phyloP scores from a whole-genome alignment of 371 early-diverging fungal species.

The Syncephalastrum sp. region DNA sequence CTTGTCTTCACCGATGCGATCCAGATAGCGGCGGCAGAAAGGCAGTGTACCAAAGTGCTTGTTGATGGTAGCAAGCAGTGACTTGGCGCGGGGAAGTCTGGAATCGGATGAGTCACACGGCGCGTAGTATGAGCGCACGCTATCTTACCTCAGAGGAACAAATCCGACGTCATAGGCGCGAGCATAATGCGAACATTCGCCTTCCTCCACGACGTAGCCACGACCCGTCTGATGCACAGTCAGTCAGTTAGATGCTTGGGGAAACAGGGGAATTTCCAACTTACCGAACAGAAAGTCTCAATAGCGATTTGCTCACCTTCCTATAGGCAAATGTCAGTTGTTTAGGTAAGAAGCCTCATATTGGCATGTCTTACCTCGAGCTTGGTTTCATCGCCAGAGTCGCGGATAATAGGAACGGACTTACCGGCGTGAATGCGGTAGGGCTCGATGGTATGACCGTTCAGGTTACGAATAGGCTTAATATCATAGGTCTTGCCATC shows the following conservation, averaged over 20 bases:
- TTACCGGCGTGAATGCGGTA: slow-evolving; percentile 98
- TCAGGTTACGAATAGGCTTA: slow-evolving; percentile 96
- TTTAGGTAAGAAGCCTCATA: not conserved
- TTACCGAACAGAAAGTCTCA: slow-evolving; percentile 96
- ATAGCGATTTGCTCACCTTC: slow-evolving; percentile 98
- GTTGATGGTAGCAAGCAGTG: slow-evolving; percentile 85
- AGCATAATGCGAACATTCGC: slow-evolving; percentile 96
- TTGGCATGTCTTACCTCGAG: slow-evolving; percentile 77
- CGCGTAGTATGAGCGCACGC: not conserved
- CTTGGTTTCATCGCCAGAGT: slow-evolving; percentile 88
- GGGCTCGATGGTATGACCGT: slow-evolving; percentile 97
- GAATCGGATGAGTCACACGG: not conserved
- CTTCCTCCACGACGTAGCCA: slow-evolving; percentile 91
- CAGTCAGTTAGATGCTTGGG: not conserved
- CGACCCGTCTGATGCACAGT: slow-evolving; percentile 77
- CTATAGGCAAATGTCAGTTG: slow-evolving; percentile 15
- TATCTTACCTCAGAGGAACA: slow-evolving; percentile 64
- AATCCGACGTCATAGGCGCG: slow-evolving; percentile 62
- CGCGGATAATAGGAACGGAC: slow-evolving; percentile 94
- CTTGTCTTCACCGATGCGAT: slow-evolving; percentile 87
- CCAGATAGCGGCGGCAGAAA: slow-evolving; percentile 97
- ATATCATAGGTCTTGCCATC: slow-evolving; percentile 94
- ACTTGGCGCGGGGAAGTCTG: slow-evolving; percentile 81
- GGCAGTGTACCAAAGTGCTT: slow-evolving; percentile 96
- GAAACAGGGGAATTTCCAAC: slow-evolving; percentile 1